A percentile compares a stretch with the other conserved stretches of the same genome.
These are phyloP conservation scores for Chlorociboria aeruginascens DNA, from an alignment of 495 filamentous ascomycete genomes.

Conservation along the genomic window DNA sequence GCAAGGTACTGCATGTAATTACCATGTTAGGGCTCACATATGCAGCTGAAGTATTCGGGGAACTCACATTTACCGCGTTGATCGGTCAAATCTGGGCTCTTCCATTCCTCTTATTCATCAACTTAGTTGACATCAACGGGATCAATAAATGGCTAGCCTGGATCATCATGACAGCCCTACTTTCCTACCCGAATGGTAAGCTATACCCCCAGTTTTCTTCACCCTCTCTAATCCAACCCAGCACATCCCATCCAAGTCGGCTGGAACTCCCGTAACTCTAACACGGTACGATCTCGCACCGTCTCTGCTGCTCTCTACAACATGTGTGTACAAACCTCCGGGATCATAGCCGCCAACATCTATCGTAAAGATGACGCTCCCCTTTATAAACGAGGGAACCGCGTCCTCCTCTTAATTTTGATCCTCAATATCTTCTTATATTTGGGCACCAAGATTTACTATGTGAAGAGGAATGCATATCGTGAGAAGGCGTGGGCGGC, in stretches of 20 bases:
- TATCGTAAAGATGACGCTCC: constrained; percentile 43
- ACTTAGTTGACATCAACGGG: constrained; percentile 34
- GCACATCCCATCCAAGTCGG: constrained; percentile 52
- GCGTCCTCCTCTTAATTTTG: constrained; percentile 16
- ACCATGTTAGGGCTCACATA: constrained; percentile 12
- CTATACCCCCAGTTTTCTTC: constrained; percentile 22
- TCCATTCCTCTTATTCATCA: constrained; percentile 44
- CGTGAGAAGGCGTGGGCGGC: constrained; percentile 26
- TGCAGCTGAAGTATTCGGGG: constrained; percentile 30
- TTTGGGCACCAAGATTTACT: constrained; percentile 30
- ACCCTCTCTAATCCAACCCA: constrained; percentile 38
- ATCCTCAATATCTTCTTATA: constrained; percentile 21
- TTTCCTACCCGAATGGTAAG: constrained; percentile 44
- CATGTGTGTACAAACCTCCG: constrained; percentile 48
- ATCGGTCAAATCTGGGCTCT: constrained; percentile 41
- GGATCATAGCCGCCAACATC: constrained; percentile 40
- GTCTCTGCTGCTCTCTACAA: constrained; percentile 32
- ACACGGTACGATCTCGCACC: constrained; percentile 22
- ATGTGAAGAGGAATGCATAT: constrained; percentile 31
- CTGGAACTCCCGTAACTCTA: constrained; percentile 38
- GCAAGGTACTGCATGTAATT: constrained; percentile 36
- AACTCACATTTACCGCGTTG: constrained; percentile 36
- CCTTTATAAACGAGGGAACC: constrained; percentile 34
- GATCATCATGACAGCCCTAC: constrained; percentile 42
- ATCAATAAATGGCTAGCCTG: constrained; percentile 42